These are phyloP conservation scores for Umbellularia californica DNA, from an alignment of 164 flowering plant species.

Conservation along the genomic window DNA sequence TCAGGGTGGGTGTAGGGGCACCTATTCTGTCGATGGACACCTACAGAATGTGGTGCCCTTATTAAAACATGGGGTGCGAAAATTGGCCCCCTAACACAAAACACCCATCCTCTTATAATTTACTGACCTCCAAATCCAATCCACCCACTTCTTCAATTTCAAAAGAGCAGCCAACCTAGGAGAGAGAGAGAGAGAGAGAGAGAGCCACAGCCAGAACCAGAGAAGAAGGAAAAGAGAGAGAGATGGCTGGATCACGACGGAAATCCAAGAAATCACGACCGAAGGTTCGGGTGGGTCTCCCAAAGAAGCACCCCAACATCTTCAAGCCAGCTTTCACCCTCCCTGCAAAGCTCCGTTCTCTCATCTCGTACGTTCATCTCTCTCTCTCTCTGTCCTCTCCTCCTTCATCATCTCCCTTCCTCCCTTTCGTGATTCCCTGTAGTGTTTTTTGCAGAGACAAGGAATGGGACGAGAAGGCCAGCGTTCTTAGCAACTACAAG, in stretches of 20 bases:
- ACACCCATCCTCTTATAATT: no score
- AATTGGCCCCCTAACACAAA: no score
- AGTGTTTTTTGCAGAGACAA: background rate
- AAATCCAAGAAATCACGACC: constrained; percentile 62
- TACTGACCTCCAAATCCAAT: no score
- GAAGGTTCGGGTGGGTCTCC: constrained; percentile 70
- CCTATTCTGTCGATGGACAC: no score
- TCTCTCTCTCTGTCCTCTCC: background rate
- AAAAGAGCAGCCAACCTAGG: background rate
- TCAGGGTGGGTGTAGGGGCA: no score
- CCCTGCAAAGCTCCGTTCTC: constrained; percentile 77
- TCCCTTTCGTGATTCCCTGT: background rate
- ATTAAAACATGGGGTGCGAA: no score
- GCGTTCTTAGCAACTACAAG: constrained; percentile 69
- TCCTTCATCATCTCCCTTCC: background rate
- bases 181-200: constrained; percentile 1
- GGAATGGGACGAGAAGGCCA: constrained; percentile 71
- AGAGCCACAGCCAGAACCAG: background rate
- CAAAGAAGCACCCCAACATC: constrained; percentile 67
- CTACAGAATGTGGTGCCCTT: no score
- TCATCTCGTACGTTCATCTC: constrained; percentile 11
- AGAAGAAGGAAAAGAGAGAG: constrained; percentile 9
- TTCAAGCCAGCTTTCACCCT: constrained; percentile 81
- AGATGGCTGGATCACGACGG: constrained; percentile 83
- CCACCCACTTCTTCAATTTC: no score